Evolutionary conservation across 768 basidiomycete species (phyloP).

Genomic region (Stropharia rugosoannulata): DNA sequence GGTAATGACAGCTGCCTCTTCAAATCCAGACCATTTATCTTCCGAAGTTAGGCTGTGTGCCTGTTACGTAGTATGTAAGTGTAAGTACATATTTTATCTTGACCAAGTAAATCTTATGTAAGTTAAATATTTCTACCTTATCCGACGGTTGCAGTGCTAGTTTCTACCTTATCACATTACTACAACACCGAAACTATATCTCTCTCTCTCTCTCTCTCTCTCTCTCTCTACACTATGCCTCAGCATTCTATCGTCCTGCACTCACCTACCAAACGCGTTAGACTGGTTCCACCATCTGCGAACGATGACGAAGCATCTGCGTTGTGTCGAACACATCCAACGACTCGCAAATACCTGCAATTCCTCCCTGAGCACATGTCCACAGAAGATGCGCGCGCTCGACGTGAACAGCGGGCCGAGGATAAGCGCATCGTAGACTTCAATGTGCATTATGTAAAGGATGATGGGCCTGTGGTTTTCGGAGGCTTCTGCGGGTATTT

Average conservation of each 20-base stretch:
- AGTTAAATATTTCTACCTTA: too few species aligned
- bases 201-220: too few species aligned
- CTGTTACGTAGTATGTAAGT: too few species aligned
- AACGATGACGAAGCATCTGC: slow-evolving; percentile 35
- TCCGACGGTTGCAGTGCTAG: neutral
- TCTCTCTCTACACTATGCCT: slow-evolving; percentile 18
- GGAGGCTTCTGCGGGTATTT: slow-evolving; percentile 38
- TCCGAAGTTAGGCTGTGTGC: too few species aligned
- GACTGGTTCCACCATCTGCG: slow-evolving; percentile 31
- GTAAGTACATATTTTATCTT: too few species aligned
- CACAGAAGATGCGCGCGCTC: slow-evolving; percentile 31
- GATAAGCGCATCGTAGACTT: slow-evolving; percentile 35
- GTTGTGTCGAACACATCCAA: slow-evolving; percentile 36
- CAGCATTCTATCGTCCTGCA: slow-evolving; percentile 25
- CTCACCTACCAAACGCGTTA: slow-evolving; percentile 34
- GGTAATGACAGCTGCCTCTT: too few species aligned
- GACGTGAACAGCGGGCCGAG: slow-evolving; percentile 32
- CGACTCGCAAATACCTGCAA: slow-evolving; percentile 34
- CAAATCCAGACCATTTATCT: too few species aligned
- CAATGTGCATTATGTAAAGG: slow-evolving; percentile 29
- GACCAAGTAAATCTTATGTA: too few species aligned
- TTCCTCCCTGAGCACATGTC: slow-evolving; percentile 37
- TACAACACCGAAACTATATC: too few species aligned
- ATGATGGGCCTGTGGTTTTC: slow-evolving; percentile 26
- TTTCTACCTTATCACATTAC: neutral